phyloP scores from a whole-genome alignment of 2,329 filamentous ascomycete species.

The Alternaria alternata region DNA sequence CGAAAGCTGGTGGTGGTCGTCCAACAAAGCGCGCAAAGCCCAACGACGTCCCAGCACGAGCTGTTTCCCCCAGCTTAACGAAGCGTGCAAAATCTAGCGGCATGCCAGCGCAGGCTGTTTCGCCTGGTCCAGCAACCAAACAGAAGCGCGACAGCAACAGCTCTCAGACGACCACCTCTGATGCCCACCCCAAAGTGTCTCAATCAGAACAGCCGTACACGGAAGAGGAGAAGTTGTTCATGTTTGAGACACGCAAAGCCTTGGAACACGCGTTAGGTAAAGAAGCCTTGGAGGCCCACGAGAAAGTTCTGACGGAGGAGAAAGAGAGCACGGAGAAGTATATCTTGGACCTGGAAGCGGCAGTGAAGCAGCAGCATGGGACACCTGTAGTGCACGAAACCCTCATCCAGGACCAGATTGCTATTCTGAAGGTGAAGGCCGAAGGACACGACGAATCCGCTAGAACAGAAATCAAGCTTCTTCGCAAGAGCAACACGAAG shows the following conservation, averaged over 20 bases:
- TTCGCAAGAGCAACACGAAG: slow-evolving; percentile 4
- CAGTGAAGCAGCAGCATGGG: slow-evolving; percentile 1
- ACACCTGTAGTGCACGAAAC: neutral
- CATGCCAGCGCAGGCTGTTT: neutral
- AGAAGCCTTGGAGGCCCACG: neutral
- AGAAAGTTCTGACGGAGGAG: neutral
- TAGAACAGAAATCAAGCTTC: slow-evolving; percentile 6
- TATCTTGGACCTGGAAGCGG: slow-evolving; percentile 7
- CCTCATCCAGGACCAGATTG: neutral
- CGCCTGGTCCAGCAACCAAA: neutral
- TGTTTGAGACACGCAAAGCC: slow-evolving; percentile 3
- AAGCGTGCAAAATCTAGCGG: neutral
- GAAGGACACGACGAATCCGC: neutral
- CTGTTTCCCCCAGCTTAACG: neutral
- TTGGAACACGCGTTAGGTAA: slow-evolving; percentile 10
- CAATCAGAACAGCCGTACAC: neutral
- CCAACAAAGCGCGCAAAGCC: neutral
- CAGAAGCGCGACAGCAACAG: neutral
- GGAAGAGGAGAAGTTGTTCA: neutral
- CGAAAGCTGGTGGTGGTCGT: neutral
- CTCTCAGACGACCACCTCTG: neutral
- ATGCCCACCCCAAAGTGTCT: neutral
- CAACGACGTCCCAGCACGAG: neutral
- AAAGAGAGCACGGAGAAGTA: slow-evolving; percentile 7
- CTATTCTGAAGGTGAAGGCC: slow-evolving; percentile 3